Base-by-base conservation (phyloP, 176 grass and related monocot genomes). In the Carex cristatella region DNA sequence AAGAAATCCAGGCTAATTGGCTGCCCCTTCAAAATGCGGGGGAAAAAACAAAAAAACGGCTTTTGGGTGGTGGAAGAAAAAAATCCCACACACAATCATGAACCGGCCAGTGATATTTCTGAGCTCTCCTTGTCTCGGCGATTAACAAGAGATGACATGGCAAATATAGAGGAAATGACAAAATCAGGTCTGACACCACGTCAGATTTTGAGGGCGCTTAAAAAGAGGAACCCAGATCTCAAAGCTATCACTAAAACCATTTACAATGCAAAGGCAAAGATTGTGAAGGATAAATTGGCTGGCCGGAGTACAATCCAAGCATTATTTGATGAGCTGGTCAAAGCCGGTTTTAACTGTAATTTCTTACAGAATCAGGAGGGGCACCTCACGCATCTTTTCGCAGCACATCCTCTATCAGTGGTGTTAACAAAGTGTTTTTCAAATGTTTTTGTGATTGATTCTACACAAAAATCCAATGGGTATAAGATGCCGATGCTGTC, bases 301-400 rank as follows among this genome's bases (percentile, higher is more conserved):
- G 80, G 80, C 33, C n/a, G 61, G 58, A 64, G 60, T 38, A 65
- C 44, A 13, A 40, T 82, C 13, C 59, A 82, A 64, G 80, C 80
- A 46, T 82, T 82, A 30, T 82, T 66, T 14, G 80, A 82, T 28
- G 80, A 82, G 60, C 38, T 82, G 13, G 16, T 64, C 23, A 82
- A 82, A 64, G 62, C 60, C 15, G 80, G 80, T 61, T 82, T 82
- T 82, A 82, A 64, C 44, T 82, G 80, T 53, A 82, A 40, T 82
- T 82, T 65, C 53, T 82, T 82, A 48, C 16, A 64, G 80, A 56
- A 82, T 40, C 80, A 65, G 19, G 62, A 46, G 37, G 80, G 80
- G 27, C 59, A 66, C 42, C 62, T 82, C 35, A 82, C 80, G 4
- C 80, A 82, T 65, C 80, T 82, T 65, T 82, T 82, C 1, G 80